These are phyloP conservation scores for Macrophomina tecta DNA, from an alignment of 2,329 filamentous ascomycete species.

Conservation along the genomic window DNA sequence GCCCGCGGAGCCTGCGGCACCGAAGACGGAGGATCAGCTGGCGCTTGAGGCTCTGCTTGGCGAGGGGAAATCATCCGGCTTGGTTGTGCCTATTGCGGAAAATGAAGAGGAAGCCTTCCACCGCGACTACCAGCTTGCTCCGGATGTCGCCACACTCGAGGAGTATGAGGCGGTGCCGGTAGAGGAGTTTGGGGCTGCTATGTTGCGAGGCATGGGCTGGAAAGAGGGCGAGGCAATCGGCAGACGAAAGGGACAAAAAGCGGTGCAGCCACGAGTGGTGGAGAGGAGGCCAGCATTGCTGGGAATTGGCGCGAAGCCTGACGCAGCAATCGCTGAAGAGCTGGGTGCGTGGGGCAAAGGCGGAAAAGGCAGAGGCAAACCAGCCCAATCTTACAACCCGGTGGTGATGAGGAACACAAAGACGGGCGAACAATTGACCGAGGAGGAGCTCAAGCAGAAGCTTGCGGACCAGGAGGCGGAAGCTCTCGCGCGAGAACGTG, in stretches of 20 bases:
- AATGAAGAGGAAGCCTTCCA: slow-evolving; percentile 73
- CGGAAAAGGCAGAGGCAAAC: slow-evolving; percentile 52
- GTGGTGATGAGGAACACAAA: slow-evolving; percentile 65
- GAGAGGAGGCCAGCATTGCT: slow-evolving; percentile 79
- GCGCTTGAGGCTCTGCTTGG: slow-evolving; percentile 55
- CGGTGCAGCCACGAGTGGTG: slow-evolving; percentile 60
- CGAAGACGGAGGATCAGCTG: slow-evolving; percentile 63
- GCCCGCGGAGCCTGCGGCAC: slow-evolving; percentile 30
- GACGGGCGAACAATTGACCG: slow-evolving; percentile 67
- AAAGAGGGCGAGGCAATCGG: slow-evolving; percentile 70
- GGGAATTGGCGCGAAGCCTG: slow-evolving; percentile 86
- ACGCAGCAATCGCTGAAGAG: slow-evolving; percentile 69
- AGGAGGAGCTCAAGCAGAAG: slow-evolving; percentile 64
- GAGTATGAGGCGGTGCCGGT: slow-evolving; percentile 90
- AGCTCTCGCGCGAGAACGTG: slow-evolving; percentile 47
- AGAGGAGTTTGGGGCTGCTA: slow-evolving; percentile 89
- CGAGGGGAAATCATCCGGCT: slow-evolving; percentile 43
- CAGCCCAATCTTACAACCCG: slow-evolving; percentile 64
- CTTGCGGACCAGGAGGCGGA: slow-evolving; percentile 56
- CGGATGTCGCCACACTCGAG: slow-evolving; percentile 76
- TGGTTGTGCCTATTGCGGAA: slow-evolving; percentile 48
- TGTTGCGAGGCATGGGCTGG: slow-evolving; percentile 95
- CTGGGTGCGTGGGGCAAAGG: slow-evolving; percentile 79
- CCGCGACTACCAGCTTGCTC: slow-evolving; percentile 72
- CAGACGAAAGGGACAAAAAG: slow-evolving; percentile 49